These are phyloP conservation scores for Phialocephala subalpina DNA, from an alignment of 2,329 filamentous ascomycete genomes.

Conservation along the genomic window DNA sequence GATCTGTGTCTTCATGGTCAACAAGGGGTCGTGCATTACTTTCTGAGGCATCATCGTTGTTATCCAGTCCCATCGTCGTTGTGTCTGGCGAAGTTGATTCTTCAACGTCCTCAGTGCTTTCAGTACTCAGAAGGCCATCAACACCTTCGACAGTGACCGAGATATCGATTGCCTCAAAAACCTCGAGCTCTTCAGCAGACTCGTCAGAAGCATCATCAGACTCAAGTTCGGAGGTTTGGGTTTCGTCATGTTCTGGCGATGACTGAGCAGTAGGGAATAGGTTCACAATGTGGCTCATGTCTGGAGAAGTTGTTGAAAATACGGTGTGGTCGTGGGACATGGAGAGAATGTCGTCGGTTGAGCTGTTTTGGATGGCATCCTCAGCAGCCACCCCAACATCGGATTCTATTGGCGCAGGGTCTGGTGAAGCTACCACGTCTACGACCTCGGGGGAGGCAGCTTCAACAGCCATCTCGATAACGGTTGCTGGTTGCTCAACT, in stretches of 20 bases:
- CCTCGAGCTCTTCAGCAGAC: conserved; percentile 24
- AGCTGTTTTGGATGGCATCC: background rate
- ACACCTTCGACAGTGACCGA: conserved; percentile 15
- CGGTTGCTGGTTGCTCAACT: background rate
- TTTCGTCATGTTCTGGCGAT: background rate
- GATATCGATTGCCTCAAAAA: conserved; percentile 26
- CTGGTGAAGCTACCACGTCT: too few species aligned
- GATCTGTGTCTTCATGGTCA: conserved; percentile 43
- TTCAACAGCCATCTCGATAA: background rate
- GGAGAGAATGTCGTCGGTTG: background rate
- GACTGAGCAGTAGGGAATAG: background rate
- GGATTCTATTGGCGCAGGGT: background rate
- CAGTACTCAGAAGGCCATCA: conserved; percentile 21
- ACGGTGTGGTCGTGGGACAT: background rate
- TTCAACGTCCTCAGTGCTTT: conserved; percentile 25
- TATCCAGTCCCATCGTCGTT: conserved; percentile 17
- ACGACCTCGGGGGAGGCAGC: background rate
- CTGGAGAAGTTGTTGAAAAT: background rate
- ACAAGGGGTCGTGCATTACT: background rate
- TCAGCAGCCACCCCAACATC: background rate
- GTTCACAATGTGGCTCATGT: background rate
- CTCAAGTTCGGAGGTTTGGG: background rate
- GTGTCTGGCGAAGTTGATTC: conserved; percentile 29
- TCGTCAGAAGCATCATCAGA: conserved; percentile 19
- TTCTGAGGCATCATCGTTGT: conserved; percentile 30